These are phyloP conservation scores for Chytridium lagenaria DNA, from an alignment of 371 early-diverging fungal genomes.

Conservation along the genomic window DNA sequence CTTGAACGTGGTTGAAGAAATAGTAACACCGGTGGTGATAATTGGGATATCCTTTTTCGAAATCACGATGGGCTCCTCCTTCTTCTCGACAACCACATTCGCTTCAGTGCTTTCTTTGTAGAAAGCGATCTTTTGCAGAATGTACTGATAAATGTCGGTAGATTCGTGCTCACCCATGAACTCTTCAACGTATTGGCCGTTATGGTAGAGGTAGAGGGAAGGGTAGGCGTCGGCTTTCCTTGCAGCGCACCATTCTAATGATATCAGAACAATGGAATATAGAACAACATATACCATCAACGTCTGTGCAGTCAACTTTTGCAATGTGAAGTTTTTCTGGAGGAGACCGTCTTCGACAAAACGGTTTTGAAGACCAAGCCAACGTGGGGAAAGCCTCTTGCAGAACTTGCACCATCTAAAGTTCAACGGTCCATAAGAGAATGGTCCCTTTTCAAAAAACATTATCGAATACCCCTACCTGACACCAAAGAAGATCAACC, in stretches of 20 bases:
- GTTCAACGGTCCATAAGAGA: too few relatives aligned
- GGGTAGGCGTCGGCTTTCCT: constrained; percentile 38
- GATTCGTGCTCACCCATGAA: constrained; percentile 43
- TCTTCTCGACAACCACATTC: background rate
- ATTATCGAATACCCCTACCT: constrained; percentile 36
- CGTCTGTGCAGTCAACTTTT: constrained; percentile 39
- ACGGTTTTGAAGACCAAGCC: constrained; percentile 41
- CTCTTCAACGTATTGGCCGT: constrained; percentile 44
- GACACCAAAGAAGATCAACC: constrained; percentile 47
- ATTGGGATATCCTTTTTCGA: background rate
- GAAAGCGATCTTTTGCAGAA: constrained; percentile 14
- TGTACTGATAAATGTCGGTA: constrained; percentile 32
- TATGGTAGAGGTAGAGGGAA: constrained; percentile 42
- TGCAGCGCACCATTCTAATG: constrained; percentile 26
- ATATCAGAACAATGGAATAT: background rate
- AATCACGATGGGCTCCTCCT: too few relatives aligned
- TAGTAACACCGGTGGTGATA: background rate
- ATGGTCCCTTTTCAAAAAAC: too few relatives aligned
- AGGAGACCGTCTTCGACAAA: constrained; percentile 23
- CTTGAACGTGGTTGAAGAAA: background rate
- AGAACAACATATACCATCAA: constrained; percentile 8
- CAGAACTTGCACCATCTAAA: constrained; percentile 42
- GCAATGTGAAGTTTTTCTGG: constrained; percentile 26
- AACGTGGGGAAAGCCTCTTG: constrained; percentile 43
- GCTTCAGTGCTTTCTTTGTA: constrained; percentile 13